Conservation (phyloP, 176 grass and related monocot species). For the Canna indica region DNA sequence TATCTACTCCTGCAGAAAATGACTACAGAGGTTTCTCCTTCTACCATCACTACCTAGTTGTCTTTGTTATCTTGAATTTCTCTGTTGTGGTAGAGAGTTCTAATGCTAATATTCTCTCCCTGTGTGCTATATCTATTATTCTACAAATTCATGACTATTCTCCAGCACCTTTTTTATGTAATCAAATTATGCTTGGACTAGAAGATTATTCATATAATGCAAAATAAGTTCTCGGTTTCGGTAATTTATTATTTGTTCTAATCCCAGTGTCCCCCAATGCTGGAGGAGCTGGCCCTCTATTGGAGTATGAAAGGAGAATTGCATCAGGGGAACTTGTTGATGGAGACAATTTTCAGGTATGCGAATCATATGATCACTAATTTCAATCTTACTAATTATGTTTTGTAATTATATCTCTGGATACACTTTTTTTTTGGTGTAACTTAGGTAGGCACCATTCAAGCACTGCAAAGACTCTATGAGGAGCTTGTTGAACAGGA, state of each 20-base stretch:
- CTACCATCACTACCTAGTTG: not conserved
- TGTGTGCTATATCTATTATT: not conserved
- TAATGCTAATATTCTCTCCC: not conserved
- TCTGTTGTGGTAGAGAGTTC: not conserved
- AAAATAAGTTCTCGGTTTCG: not conserved
- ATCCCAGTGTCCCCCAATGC: slow-evolving; percentile 22
- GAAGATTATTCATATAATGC: not conserved
- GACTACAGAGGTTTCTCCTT: slow-evolving; percentile 45
- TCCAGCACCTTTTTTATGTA: not conserved
- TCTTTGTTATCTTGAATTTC: not conserved
- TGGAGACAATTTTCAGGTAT: slow-evolving; percentile 78
- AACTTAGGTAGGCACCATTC: slow-evolving; percentile 66
- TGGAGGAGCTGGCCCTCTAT: slow-evolving; percentile 48
- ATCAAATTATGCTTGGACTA: slow-evolving; percentile 2
- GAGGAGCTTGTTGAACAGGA: slow-evolving; percentile 54
- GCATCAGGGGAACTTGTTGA: slow-evolving; percentile 63
- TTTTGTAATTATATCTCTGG: not conserved
- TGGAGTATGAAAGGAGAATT: slow-evolving; percentile 76
- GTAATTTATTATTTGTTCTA: slow-evolving; percentile 1
- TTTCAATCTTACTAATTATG: not conserved
- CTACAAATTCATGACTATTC: not conserved
- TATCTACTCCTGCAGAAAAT: slow-evolving; percentile 27
- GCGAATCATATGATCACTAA: too few species aligned
- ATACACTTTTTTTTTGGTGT: slow-evolving; percentile 9
- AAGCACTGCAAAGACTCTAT: slow-evolving; percentile 69